Evolutionary conservation across 1,139 yeast species (phyloP), one percentile per base, ranked within the genome.

Genomic region (Lodderomyces margitis): DNA sequence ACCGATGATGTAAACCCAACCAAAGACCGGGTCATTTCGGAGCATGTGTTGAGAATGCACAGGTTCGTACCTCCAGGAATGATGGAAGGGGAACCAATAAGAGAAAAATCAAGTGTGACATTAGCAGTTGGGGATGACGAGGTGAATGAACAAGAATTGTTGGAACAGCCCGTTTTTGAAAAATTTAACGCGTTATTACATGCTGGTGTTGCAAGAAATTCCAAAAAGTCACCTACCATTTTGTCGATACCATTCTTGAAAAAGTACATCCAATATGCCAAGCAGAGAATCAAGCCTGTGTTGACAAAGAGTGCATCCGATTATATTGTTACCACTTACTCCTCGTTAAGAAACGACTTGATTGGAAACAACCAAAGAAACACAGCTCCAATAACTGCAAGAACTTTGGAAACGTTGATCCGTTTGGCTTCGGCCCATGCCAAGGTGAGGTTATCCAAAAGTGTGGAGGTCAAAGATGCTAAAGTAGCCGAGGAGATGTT

Each of bases 391-490:
- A 88, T 94, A 51, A 92, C 99, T 2, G 96, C 98, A 17, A 87
- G 99, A 81, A 94, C 98, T 3, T 73, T 92, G 54, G 99, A 92
- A 67, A 92, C 99, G 0, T 74, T 92, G 53, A 92, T 92, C 61
- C 95, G 99, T 72, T 72, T 92, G 47, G 77, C 98, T 1, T 87
- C 98, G 1, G 98, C 98, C 0, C 99, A 92, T 63, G 98, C 99
- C 17, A 92, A 92, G 60, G 88, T 92, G 11, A 75, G 98, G 54
- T 71, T 92, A 42, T 85, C 96, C 19, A 78, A 78, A 52, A 73
- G 79, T 2, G 83, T 92, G 16, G 88, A 84, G 32, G 78, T 78
- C 23, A 75, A 74, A 49, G 99, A 92, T 64, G 96, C 97, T 2
- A 70, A 75, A 49, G 83, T 87, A 34, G 98, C 99, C 3, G 94